A percentile compares a stretch with the other conserved stretches of the same genome.
phyloP scores from a whole-genome alignment of 2,329 filamentous ascomycete species.

The Nectriaceae sp. region DNA sequence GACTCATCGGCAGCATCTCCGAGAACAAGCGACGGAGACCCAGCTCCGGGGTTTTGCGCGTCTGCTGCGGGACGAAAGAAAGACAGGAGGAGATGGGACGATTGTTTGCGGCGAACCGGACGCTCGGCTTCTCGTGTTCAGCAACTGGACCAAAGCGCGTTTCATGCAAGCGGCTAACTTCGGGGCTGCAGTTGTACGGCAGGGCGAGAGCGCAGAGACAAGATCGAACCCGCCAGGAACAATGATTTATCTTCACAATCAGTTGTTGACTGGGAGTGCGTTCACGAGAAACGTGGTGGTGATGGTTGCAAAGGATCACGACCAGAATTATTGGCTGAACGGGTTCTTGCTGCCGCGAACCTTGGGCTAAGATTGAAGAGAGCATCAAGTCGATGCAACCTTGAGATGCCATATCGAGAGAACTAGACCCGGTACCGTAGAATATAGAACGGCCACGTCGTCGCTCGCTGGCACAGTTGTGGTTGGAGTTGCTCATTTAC shows the following conservation, averaged over 20 bases:
- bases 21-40: slow-evolving; percentile 34
- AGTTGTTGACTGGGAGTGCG: not conserved
- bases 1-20: slow-evolving; percentile 33
- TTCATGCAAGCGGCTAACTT: slow-evolving; percentile 8
- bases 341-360: slow-evolving; percentile 1
- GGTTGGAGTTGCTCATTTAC: too few species aligned
- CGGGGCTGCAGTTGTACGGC: slow-evolving; percentile 1
- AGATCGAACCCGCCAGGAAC: slow-evolving; percentile 5
- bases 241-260: slow-evolving; percentile 8
- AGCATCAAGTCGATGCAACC: not conserved
- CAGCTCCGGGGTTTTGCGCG: slow-evolving; percentile 33
- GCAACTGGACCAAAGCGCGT: slow-evolving; percentile 12
- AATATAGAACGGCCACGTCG: too few species aligned
- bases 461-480: too few species aligned
- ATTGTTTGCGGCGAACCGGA: slow-evolving; percentile 35
- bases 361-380: slow-evolving; percentile 8
- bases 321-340: slow-evolving; percentile 7
- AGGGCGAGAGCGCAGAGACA: not conserved
- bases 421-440: too few species aligned
- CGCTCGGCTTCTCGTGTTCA: slow-evolving; percentile 36
- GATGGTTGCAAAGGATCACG: slow-evolving; percentile 10
- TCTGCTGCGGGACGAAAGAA: slow-evolving; percentile 7
- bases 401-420: not conserved
- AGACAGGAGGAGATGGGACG: slow-evolving; percentile 7
- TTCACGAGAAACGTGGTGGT: slow-evolving; percentile 2